These are phyloP conservation scores for Myxozyma lipomycoides DNA, from an alignment of 805 yeast genomes.

Conservation along the genomic window DNA sequence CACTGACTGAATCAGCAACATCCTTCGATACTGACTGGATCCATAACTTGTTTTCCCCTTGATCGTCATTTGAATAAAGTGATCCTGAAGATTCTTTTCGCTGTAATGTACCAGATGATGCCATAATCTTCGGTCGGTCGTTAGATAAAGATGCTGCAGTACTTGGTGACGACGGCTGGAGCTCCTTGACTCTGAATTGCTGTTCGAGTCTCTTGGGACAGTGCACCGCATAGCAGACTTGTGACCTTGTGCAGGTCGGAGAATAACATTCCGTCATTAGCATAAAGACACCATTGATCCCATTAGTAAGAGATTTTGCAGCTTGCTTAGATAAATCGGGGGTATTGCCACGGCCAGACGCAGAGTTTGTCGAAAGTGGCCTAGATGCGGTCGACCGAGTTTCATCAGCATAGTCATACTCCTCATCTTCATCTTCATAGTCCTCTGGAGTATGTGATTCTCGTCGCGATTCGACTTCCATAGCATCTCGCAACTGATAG, in stretches of 20 bases:
- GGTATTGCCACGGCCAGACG: background rate
- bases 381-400: background rate
- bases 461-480: constrained; percentile 20
- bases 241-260: constrained; percentile 89
- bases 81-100: constrained; percentile 21
- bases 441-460: constrained; percentile 14
- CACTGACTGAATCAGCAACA: constrained; percentile 71
- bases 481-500: constrained; percentile 58
- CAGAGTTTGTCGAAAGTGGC: constrained; percentile 6
- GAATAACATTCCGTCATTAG: constrained; percentile 91
- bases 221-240: constrained; percentile 87
- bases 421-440: constrained; percentile 23
- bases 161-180: constrained; percentile 5
- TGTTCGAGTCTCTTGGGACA: constrained; percentile 95
- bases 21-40: constrained; percentile 83
- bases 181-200: constrained; percentile 74
- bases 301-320: constrained; percentile 29
- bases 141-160: constrained; percentile 8
- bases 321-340: constrained; percentile 11
- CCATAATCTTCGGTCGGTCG: constrained; percentile 40
- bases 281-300: constrained; percentile 83
- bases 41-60: constrained; percentile 84
- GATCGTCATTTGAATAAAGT: constrained; percentile 49
- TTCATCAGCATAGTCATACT: constrained; percentile 7
- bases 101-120: constrained; percentile 44